phyloP scores from a whole-genome alignment of 495 filamentous ascomycete species.

The Staphylotrichum longicolle region DNA sequence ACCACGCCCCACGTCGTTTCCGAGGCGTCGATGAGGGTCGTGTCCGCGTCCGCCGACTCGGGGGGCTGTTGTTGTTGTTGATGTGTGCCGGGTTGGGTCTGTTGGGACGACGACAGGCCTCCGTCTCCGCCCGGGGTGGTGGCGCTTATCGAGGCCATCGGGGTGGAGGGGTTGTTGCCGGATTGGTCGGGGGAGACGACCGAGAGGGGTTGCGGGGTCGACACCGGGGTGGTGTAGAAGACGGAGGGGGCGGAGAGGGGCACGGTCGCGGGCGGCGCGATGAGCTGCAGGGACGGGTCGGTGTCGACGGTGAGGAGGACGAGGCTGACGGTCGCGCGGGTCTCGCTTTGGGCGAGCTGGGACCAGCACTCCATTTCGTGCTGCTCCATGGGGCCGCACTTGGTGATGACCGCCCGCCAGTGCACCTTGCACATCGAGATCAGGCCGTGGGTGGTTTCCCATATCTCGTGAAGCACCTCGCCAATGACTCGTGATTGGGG shows the following conservation, averaged over 20 bases:
- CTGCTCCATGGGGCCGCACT: slow-evolving; percentile 66
- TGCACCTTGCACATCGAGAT: slow-evolving; percentile 66
- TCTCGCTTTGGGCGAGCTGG: slow-evolving; percentile 40
- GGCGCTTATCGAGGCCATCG: slow-evolving; percentile 46
- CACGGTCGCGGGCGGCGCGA: slow-evolving; percentile 50
- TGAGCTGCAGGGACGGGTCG: slow-evolving; percentile 62
- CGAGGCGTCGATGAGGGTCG: slow-evolving; percentile 69
- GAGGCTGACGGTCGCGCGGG: slow-evolving; percentile 50
- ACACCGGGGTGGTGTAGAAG: slow-evolving; percentile 54
- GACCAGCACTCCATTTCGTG: slow-evolving; percentile 70
- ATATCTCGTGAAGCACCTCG: slow-evolving; percentile 75
- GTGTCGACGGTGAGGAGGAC: slow-evolving; percentile 65
- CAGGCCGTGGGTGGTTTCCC: slow-evolving; percentile 77
- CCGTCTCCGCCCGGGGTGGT: slow-evolving; percentile 55
- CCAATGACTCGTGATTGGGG: slow-evolving; percentile 53
- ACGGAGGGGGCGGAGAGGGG: slow-evolving; percentile 38
- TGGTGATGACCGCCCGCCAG: slow-evolving; percentile 79
- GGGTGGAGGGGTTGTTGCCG: slow-evolving; percentile 47
- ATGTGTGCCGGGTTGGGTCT: slow-evolving; percentile 20
- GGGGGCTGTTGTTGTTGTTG: slow-evolving; percentile 21
- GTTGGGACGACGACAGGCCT: not conserved
- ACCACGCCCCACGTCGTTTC: slow-evolving; percentile 83
- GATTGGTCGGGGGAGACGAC: slow-evolving; percentile 57
- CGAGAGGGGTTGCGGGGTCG: slow-evolving; percentile 52
- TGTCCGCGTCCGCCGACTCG: slow-evolving; percentile 61